Conservation (phyloP, 2,329 filamentous ascomycete genomes). For the Cordyceps pruinosa region DNA sequence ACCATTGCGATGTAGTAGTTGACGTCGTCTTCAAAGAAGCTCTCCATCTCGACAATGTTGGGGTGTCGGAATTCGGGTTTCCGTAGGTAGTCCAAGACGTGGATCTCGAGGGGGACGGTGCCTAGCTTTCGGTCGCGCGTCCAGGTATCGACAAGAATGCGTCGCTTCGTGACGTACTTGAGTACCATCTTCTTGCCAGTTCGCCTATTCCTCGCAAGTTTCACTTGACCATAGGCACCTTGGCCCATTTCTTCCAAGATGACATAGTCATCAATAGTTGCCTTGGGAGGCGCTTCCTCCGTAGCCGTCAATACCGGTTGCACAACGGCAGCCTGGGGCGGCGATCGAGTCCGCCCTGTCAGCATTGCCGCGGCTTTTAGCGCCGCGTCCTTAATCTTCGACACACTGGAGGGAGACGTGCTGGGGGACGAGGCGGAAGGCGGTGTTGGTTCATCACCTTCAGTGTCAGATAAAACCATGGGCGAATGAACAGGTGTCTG, state of each 20-base stretch:
- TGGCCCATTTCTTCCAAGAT: conserved; percentile 98
- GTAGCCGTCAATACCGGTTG: conserved; percentile 24
- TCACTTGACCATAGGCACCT: conserved; percentile 95
- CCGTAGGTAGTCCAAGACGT: conserved; percentile 88
- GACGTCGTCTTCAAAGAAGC: conserved; percentile 69
- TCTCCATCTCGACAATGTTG: conserved; percentile 67
- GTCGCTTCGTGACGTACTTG: conserved; percentile 95
- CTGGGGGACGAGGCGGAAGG: conserved; percentile 36
- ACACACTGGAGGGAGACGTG: conserved; percentile 29
- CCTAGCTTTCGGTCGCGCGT: conserved; percentile 87
- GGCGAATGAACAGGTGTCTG: conserved; percentile 55
- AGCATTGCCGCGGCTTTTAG: conserved; percentile 48
- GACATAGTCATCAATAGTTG: conserved; percentile 80
- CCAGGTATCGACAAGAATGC: conserved; percentile 97
- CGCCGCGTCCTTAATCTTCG: conserved; percentile 49
- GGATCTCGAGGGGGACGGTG: conserved; percentile 93
- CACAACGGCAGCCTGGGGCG: conserved; percentile 25
- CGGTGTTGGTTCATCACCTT: conserved; percentile 39
- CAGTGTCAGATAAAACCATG: conserved; percentile 47
- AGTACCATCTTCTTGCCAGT: conserved; percentile 80
- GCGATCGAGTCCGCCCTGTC: conserved; percentile 32
- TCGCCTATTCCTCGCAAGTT: conserved; percentile 81
- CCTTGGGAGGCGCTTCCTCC: conserved; percentile 51
- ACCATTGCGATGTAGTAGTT: conserved; percentile 99
- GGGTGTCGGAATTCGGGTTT: conserved; percentile 61